These are phyloP conservation scores for Dendrothele bispora DNA, from an alignment of 768 basidiomycete genomes.

Conservation along the genomic window DNA sequence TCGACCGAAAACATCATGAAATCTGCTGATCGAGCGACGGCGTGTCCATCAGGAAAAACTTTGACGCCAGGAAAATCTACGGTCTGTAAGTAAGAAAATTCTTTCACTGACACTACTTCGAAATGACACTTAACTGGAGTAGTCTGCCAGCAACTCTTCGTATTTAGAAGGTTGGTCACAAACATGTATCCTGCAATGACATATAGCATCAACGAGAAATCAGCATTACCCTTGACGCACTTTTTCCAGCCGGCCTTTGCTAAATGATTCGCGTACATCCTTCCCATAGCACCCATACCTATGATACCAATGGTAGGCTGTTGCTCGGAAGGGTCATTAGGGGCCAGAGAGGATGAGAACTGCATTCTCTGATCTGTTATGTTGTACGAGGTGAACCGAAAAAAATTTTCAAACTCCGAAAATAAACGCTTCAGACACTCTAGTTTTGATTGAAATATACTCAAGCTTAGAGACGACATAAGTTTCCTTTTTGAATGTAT, in stretches of 20 bases:
- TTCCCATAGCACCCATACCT: slow-evolving; percentile 97
- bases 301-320: slow-evolving; percentile 88
- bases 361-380: no score
- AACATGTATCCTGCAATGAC: slow-evolving; percentile 72
- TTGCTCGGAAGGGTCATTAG: background rate
- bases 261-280: slow-evolving; percentile 82
- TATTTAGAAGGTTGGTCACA: slow-evolving; percentile 81
- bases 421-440: no score
- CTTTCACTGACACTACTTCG: background rate
- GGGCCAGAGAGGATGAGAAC: no score
- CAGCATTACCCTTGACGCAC: slow-evolving; percentile 51
- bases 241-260: slow-evolving; percentile 82
- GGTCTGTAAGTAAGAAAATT: background rate
- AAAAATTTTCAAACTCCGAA: no score
- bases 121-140: slow-evolving; percentile 45
- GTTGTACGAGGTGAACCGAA: no score
- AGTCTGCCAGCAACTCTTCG: slow-evolving; percentile 58
- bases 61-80: slow-evolving; percentile 60
- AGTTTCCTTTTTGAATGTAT: no score
- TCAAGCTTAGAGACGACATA: no score
- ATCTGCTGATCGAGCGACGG: slow-evolving; percentile 85
- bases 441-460: no score
- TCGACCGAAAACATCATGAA: slow-evolving; percentile 96
- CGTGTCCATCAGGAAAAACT: slow-evolving; percentile 76
- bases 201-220: background rate